Evolutionary conservation across 2,329 filamentous ascomycete genomes (phyloP).

Genomic region (Aspergillus transmontanensis): DNA sequence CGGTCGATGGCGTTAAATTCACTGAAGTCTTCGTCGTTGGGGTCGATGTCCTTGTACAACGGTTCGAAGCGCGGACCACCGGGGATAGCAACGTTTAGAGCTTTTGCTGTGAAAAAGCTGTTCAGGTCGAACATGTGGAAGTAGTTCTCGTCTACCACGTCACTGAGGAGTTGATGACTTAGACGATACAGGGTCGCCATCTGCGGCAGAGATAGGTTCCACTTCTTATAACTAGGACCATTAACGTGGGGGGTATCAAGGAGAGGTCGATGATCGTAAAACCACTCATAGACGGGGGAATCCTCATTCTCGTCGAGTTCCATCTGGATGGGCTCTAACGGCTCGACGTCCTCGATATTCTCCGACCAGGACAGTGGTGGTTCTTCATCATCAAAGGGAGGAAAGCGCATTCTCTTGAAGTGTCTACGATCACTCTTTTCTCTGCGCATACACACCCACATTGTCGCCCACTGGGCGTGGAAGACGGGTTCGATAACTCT

Average conservation of each 20-base stretch:
- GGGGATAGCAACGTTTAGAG: conserved; percentile 95
- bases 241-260: conserved; percentile 92
- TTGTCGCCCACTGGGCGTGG: conserved; percentile 97
- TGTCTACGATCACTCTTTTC: conserved; percentile 95
- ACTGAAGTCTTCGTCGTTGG: conserved; percentile 98
- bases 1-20: conserved; percentile 99
- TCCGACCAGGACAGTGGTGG: conserved; percentile 97
- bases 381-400: conserved; percentile 97
- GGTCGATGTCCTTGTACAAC: conserved; percentile 96
- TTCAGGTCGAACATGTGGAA: conserved; percentile 96
- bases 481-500: conserved; percentile 97
- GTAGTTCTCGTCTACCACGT: conserved; percentile 94
- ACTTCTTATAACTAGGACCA: conserved; percentile 92
- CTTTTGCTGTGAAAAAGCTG: conserved; percentile 94
- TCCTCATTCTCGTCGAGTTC: conserved; percentile 95
- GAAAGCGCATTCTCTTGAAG: conserved; percentile 99
- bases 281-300: conserved; percentile 89
- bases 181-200: conserved; percentile 95
- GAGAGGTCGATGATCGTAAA: conserved; percentile 91
- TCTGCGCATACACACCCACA: conserved; percentile 98
- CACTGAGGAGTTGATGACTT: conserved; percentile 85
- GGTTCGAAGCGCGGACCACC: conserved; percentile 96
- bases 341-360: conserved; percentile 98
- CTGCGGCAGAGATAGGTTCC: conserved; percentile 90
- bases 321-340: conserved; percentile 96